Evolutionary conservation across 2,329 filamentous ascomycete species (phyloP), one percentile per base, ranked within the genome.

Genomic region (Aspergillus aculeatus): DNA sequence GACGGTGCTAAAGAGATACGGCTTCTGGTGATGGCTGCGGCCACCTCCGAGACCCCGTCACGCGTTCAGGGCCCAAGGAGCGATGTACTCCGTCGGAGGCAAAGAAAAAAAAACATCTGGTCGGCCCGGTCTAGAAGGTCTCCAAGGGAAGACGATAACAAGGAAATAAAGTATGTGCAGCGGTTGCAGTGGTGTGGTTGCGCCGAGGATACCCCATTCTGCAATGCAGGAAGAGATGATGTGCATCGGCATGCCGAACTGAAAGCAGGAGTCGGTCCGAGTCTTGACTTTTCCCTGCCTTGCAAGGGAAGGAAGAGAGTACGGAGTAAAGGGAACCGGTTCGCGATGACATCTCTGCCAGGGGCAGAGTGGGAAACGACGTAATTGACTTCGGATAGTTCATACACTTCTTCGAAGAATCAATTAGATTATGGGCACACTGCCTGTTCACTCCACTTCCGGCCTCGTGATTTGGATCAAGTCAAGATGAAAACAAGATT

Each of bases 231-330:
- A 38, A 24, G n/a, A 19, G 21, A 29, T 23, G 32, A 49, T 47
- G 26, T 49, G 52, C 24, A 56, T 59, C 57, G 57, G 57, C 57
- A 59, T 59, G 57, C 57, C 57, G 57, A 59, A 41, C 35, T 59
- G 57, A 21, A 56, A 56, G 44, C 6, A 26, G 47, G 47, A 50
- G 38, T 47, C 47, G 57, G 49, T 23, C 52, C 51, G 57, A 32
- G 23, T n/a, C 38, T n/a, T 47, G 32, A 44, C 38, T 44, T 16
- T 44, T 44, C 38, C 38, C 16, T 44, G 38, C 14, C 38, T 44
- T 44, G 21, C 12, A 29, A 26, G n/a, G 21, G 11, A 24, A n/a
- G 26, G 10, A 6, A 35, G 26, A 35, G 16, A 44, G 16, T 7
- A 44, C 5, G 16, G 16, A n/a, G 16, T 35, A 3, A 44, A 44